Percentiles rank a stretch among this genome's conserved stretches.
Evolutionary conservation across 208 protist genomes (phyloP).

Genomic region (Crithidia expoeki): DNA sequence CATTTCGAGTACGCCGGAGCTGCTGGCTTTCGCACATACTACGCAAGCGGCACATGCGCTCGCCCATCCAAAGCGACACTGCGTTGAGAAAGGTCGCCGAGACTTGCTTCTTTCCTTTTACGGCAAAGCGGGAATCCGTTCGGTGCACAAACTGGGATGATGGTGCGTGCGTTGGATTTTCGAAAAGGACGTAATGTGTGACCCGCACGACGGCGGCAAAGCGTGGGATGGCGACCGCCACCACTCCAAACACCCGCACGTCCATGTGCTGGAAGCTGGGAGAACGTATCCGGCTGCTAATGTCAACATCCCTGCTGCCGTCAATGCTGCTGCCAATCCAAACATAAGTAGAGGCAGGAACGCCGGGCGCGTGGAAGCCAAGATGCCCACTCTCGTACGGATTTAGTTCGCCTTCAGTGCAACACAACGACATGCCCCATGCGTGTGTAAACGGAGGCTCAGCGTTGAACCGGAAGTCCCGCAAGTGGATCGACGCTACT

Average conservation of each 20-base stretch:
- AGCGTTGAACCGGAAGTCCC: constrained; percentile 33
- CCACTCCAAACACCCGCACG: constrained; percentile 32
- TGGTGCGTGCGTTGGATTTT: background rate
- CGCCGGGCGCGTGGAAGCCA: constrained; percentile 43
- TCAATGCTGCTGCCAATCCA: constrained; percentile 26
- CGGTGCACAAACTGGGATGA: background rate
- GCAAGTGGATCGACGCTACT: constrained; percentile 3
- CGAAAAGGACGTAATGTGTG: constrained; percentile 38
- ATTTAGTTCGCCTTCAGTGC: constrained; percentile 12
- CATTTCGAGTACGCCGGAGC: background rate
- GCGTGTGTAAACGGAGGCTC: constrained; percentile 1
- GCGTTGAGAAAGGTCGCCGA: constrained; percentile 5
- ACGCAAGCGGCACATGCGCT: constrained; percentile 15
- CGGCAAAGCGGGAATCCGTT: background rate
- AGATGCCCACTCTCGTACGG: constrained; percentile 22
- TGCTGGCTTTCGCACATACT: constrained; percentile 17
- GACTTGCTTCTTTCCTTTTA: background rate
- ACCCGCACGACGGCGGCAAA: constrained; percentile 28
- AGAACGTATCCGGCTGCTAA: constrained; percentile 7
- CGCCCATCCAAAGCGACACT: constrained; percentile 17
- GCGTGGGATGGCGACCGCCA: constrained; percentile 41
- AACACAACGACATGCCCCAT: constrained; percentile 30
- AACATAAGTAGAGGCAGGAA: constrained; percentile 32
- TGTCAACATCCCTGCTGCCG: background rate
- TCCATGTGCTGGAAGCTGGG: constrained; percentile 14